A percentile compares a stretch with the other conserved stretches of the same genome.
These are phyloP conservation scores for Ochromonas danica DNA, from an alignment of 108 stramenopile species.

Conservation along the genomic window DNA sequence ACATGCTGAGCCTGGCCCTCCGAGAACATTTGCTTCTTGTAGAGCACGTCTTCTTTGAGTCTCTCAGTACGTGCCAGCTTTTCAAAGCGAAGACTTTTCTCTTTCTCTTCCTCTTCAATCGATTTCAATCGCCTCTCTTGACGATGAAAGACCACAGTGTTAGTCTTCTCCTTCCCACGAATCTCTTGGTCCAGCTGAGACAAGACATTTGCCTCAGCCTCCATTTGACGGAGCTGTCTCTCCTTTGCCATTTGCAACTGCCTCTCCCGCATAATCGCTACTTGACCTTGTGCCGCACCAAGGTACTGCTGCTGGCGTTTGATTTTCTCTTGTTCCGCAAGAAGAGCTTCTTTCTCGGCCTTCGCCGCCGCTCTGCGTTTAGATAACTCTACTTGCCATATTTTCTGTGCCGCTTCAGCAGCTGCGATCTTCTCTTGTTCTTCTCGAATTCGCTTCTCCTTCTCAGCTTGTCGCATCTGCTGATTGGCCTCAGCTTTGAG, in stretches of 20 bases:
- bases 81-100: neutral
- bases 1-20: constrained; percentile 22
- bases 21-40: constrained; percentile 16
- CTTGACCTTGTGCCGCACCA: neutral
- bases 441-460: constrained; percentile 34
- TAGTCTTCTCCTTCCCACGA: neutral
- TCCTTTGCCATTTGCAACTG: neutral
- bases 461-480: constrained; percentile 23
- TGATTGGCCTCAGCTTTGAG: constrained; percentile 29
- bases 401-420: neutral
- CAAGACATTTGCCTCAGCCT: neutral
- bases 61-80: neutral
- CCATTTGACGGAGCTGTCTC: neutral
- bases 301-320: constrained; percentile 32
- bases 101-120: neutral
- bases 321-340: constrained; percentile 49
- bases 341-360: constrained; percentile 44
- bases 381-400: constrained; percentile 46
- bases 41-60: neutral
- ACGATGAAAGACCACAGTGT: neutral
- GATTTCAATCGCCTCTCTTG: neutral
- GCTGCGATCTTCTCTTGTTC: constrained; percentile 29
- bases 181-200: neutral
- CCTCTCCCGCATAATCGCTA: neutral
- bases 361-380: constrained; percentile 39